Percentiles rank a stretch among this genome's conserved stretches.
Evolutionary conservation across 2,329 filamentous ascomycete species (phyloP).

Genomic region (Fusarium sterilihyphosum): DNA sequence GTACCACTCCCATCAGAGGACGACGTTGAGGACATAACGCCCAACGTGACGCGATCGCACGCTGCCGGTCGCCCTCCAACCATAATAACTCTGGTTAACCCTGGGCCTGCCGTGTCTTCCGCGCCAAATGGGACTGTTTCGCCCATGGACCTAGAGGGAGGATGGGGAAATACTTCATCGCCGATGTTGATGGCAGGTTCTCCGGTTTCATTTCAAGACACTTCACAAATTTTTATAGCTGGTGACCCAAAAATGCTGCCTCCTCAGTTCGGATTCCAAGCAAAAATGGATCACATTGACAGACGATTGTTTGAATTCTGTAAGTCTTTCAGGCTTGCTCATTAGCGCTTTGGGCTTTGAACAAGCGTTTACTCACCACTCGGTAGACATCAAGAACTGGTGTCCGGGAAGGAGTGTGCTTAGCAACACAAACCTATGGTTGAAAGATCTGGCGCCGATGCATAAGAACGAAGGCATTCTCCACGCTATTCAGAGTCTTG

Average conservation of each 20-base stretch:
- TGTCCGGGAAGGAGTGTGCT: slow-evolving; percentile 54
- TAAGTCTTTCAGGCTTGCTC: slow-evolving; percentile 36
- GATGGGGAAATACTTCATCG: slow-evolving; percentile 19
- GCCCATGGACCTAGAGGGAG: slow-evolving; percentile 11
- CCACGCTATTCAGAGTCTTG: slow-evolving; percentile 53
- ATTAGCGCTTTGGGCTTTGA: not conserved
- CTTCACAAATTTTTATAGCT: slow-evolving; percentile 5
- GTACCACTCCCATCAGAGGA: slow-evolving; percentile 10
- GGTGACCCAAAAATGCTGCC: slow-evolving; percentile 42
- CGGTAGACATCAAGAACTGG: slow-evolving; percentile 52
- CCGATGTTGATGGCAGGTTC: not conserved
- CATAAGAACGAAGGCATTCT: slow-evolving; percentile 48
- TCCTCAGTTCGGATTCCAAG: slow-evolving; percentile 46
- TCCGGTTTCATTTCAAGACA: slow-evolving; percentile 15
- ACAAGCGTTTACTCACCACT: slow-evolving; percentile 1
- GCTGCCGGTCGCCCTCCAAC: slow-evolving; percentile 10
- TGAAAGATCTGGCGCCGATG: slow-evolving; percentile 53
- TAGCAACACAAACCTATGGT: slow-evolving; percentile 52
- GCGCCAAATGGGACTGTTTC: slow-evolving; percentile 3
- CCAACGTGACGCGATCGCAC: slow-evolving; percentile 13
- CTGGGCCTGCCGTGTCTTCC: slow-evolving; percentile 3
- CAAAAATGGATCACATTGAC: slow-evolving; percentile 49
- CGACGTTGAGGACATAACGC: slow-evolving; percentile 29
- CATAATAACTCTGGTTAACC: slow-evolving; percentile 8
- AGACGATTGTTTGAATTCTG: slow-evolving; percentile 49